Evolutionary conservation across 2,329 filamentous ascomycete species (phyloP).

Genomic region (Esteya vermicola): DNA sequence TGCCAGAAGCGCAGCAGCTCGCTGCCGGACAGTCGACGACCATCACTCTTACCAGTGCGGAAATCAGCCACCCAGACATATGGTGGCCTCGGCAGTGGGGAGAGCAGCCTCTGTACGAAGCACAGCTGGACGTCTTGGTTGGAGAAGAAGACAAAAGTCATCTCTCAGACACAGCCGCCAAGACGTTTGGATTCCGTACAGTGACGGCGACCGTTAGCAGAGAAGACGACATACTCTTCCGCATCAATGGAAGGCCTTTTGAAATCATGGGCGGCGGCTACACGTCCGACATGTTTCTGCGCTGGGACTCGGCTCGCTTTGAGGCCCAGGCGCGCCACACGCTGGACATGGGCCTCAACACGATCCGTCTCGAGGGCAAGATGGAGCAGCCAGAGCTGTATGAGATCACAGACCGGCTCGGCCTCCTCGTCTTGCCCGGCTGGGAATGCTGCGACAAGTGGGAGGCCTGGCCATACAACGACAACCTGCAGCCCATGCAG

Average conservation of each 20-base stretch:
- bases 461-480: conserved; percentile 49
- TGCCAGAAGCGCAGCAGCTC: no score
- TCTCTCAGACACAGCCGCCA: conserved; percentile 16
- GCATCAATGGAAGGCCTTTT: conserved; percentile 41
- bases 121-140: conserved; percentile 14
- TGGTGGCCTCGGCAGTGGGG: conserved; percentile 53
- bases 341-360: conserved; percentile 48
- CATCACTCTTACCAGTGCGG: conserved; percentile 9
- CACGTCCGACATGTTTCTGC: conserved; percentile 45
- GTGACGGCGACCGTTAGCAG: conserved; percentile 35
- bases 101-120: conserved; percentile 22
- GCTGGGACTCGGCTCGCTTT: conserved; percentile 36
- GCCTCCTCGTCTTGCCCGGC: conserved; percentile 46
- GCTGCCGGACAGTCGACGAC: conserved; percentile 3
- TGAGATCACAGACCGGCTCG: conserved; percentile 40
- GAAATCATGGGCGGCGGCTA: conserved; percentile 49
- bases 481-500: conserved; percentile 30
- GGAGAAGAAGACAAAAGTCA: no score
- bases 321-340: conserved; percentile 34
- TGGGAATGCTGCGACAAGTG: conserved; percentile 59
- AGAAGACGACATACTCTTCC: conserved; percentile 39
- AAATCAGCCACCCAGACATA: conserved; percentile 16
- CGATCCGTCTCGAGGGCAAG: conserved; percentile 49
- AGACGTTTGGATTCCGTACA: conserved; percentile 37
- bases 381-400: conserved; percentile 49